Evolutionary conservation across 2,329 filamentous ascomycete genomes (phyloP).

Genomic region (Pestalotiopsis sp.): DNA sequence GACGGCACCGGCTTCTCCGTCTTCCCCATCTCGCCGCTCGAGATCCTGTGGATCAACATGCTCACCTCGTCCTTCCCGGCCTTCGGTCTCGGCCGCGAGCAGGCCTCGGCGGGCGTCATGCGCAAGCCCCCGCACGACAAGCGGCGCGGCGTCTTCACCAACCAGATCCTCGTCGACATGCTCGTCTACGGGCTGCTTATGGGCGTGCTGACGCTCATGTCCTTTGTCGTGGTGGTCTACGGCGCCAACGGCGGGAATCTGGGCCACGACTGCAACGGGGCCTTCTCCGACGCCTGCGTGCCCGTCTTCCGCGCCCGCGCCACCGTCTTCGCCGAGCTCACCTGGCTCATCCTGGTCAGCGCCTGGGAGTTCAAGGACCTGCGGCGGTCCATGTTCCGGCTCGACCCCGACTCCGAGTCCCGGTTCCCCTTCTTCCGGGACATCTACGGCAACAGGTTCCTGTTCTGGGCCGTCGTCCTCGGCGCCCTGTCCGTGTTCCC

Average conservation of each 20-base stretch:
- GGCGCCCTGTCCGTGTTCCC: constrained; percentile 64
- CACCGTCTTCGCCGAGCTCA: constrained; percentile 70
- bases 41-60: constrained; percentile 78
- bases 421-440: constrained; percentile 57
- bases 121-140: constrained; percentile 65
- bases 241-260: constrained; percentile 46
- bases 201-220: constrained; percentile 61
- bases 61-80: constrained; percentile 73
- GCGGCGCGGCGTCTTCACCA: constrained; percentile 62
- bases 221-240: constrained; percentile 56
- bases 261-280: constrained; percentile 61
- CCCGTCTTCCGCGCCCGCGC: constrained; percentile 66
- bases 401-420: constrained; percentile 57
- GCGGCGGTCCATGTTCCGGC: constrained; percentile 68
- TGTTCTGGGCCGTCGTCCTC: constrained; percentile 65
- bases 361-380: constrained; percentile 78
- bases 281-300: constrained; percentile 51
- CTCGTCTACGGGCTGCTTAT: constrained; percentile 67
- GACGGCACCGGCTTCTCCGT: constrained; percentile 61
- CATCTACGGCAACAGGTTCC: constrained; percentile 70
- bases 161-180: constrained; percentile 68
- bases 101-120: constrained; percentile 69
- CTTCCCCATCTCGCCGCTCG: constrained; percentile 73
- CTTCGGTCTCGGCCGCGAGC: constrained; percentile 72
- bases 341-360: constrained; percentile 68